Conservation (phyloP, 164 flowering plant species). For the Kingdonia uniflora region DNA sequence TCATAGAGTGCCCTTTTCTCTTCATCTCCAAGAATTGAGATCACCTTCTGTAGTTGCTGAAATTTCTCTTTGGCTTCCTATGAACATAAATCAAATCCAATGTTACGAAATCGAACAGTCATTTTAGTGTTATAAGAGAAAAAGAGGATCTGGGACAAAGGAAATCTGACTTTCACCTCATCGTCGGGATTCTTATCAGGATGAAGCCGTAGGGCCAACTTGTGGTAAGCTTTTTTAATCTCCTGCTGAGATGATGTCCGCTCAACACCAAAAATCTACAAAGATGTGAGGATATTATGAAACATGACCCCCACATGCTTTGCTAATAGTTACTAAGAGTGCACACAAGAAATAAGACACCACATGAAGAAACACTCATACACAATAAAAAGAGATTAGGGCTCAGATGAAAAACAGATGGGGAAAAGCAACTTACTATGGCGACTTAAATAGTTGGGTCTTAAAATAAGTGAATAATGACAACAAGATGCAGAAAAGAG, state of each 20-base stretch:
- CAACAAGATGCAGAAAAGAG: too few species aligned
- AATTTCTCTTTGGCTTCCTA: slow-evolving; percentile 95
- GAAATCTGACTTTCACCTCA: slow-evolving; percentile 42
- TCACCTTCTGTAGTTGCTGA: slow-evolving; percentile 89
- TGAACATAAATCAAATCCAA: not conserved
- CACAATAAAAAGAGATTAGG: too few species aligned
- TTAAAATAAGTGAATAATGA: too few species aligned
- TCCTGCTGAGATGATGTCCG: slow-evolving; percentile 75
- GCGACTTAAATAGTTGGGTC: too few species aligned
- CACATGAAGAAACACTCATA: too few species aligned
- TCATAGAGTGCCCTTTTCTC: slow-evolving; percentile 91
- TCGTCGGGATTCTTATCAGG: slow-evolving; percentile 97
- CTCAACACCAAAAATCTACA: slow-evolving; percentile 84
- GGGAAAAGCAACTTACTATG: too few species aligned
- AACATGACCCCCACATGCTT: too few species aligned
- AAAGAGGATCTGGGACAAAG: not conserved
- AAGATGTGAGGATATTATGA: slow-evolving; percentile 1
- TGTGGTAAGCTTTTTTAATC: slow-evolving; percentile 86
- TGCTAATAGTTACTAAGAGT: too few species aligned
- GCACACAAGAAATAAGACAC: too few species aligned
- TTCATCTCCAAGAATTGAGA: slow-evolving; percentile 87
- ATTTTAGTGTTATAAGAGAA: not conserved
- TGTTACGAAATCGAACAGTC: slow-evolving; percentile 1
- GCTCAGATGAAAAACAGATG: too few species aligned
- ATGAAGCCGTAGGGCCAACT: slow-evolving; percentile 83